Evolutionary conservation across 2,329 filamentous ascomycete species (phyloP).

Genomic region (Didymella arachidicola): DNA sequence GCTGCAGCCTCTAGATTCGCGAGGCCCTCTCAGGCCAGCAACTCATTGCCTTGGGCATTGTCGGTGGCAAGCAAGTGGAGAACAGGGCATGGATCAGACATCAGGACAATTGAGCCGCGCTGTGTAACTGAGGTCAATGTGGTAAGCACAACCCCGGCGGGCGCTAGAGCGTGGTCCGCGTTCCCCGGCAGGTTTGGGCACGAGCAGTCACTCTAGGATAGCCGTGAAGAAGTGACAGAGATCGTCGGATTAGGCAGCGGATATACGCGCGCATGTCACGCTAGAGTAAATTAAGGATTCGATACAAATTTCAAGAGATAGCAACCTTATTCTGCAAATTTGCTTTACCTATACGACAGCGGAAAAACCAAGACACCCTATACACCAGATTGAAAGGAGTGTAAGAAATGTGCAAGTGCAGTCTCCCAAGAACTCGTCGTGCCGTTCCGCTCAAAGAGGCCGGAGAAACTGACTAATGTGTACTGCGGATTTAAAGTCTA

Average conservation of each 20-base stretch:
- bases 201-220: conserved; percentile 19
- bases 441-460: conserved; percentile 29
- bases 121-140: conserved; percentile 16
- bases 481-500: conserved; percentile 47
- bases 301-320: not conserved
- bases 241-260: conserved; percentile 2
- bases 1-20: conserved; percentile 33
- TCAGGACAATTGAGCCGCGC: conserved; percentile 4
- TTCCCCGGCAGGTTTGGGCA: conserved; percentile 26
- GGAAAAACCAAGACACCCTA: conserved; percentile 7
- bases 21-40: conserved; percentile 23
- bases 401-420: conserved; percentile 34
- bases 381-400: conserved; percentile 36
- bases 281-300: not conserved
- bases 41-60: conserved; percentile 27
- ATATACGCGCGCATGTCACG: conserved; percentile 5
- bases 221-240: conserved; percentile 13
- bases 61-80: conserved; percentile 21
- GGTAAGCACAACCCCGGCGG: conserved; percentile 5
- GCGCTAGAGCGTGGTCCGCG: conserved; percentile 16
- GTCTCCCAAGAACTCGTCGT: conserved; percentile 33
- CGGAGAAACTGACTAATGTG: conserved; percentile 32
- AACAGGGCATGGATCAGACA: conserved; percentile 10
- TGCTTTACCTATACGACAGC: conserved; percentile 1
- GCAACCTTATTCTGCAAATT: conserved; percentile 8